phyloP scores from a whole-genome alignment of 768 basidiomycete species.

The Suillus clintonianus region DNA sequence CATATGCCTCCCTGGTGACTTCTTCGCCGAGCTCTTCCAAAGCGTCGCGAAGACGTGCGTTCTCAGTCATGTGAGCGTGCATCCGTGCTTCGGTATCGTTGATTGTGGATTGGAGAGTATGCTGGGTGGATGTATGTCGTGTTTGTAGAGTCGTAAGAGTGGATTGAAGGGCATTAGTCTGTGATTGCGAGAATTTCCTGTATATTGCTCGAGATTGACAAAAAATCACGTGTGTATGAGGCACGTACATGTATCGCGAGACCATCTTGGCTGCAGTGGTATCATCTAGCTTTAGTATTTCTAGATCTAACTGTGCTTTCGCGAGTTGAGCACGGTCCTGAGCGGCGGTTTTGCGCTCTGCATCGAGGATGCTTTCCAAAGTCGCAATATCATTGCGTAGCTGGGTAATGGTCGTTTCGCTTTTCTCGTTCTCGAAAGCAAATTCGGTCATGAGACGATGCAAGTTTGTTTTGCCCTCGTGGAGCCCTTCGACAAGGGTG shows the following conservation, averaged over 20 bases:
- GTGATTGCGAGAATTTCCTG: constrained; percentile 84
- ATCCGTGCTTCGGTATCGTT: constrained; percentile 46
- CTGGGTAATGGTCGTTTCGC: constrained; percentile 44
- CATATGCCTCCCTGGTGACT: constrained; percentile 68
- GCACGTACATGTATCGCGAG: constrained; percentile 76
- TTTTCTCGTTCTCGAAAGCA: constrained; percentile 45
- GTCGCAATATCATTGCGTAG: constrained; percentile 47
- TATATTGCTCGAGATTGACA: neutral
- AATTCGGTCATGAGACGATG: constrained; percentile 52
- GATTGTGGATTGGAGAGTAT: constrained; percentile 56
- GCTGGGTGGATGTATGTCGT: constrained; percentile 62
- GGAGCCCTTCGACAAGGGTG: constrained; percentile 39
- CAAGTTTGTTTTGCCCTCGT: constrained; percentile 50
- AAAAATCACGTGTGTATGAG: neutral
- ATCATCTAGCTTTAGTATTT: constrained; percentile 62
- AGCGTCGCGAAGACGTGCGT: constrained; percentile 53
- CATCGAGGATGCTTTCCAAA: constrained; percentile 43
- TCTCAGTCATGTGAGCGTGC: constrained; percentile 42
- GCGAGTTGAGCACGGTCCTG: constrained; percentile 49
- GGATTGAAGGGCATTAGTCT: constrained; percentile 64
- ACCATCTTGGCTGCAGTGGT: constrained; percentile 82
- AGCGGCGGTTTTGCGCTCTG: constrained; percentile 45
- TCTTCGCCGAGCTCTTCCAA: constrained; percentile 75
- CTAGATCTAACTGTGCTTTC: constrained; percentile 49
- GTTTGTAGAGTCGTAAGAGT: constrained; percentile 59